Evolutionary conservation across 805 yeast species (phyloP).

Genomic region (Spathaspora passalidarum): DNA sequence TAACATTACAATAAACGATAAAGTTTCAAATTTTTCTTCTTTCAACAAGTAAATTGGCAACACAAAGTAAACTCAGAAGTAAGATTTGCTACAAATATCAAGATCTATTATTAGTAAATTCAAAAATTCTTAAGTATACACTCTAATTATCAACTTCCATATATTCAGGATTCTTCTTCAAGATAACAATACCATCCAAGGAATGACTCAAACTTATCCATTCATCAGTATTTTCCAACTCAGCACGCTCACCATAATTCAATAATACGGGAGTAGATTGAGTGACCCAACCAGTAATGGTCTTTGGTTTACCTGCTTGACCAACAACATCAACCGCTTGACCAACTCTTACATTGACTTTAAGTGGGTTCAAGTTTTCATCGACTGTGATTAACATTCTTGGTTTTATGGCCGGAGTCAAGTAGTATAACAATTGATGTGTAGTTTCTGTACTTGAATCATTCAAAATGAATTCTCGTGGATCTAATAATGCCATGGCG

Average conservation of each 20-base stretch:
- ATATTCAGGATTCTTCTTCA: constrained; percentile 86
- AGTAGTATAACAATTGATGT: constrained; percentile 79
- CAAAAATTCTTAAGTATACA: neutral
- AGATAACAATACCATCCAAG: constrained; percentile 89
- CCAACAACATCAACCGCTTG: constrained; percentile 99
- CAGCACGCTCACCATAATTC: constrained; percentile 95
- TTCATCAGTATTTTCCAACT: constrained; percentile 85
- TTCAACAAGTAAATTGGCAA: no score
- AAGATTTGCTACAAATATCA: no score
- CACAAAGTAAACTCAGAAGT: no score
- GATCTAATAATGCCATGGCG: constrained; percentile 80
- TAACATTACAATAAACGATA: no score
- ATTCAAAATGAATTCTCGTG: constrained; percentile 73
- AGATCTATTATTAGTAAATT: no score
- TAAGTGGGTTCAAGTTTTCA: constrained; percentile 84
- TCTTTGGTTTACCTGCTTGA: constrained; percentile 98
- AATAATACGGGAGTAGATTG: constrained; percentile 95
- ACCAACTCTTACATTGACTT: constrained; percentile 96
- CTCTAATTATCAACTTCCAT: constrained; percentile 50
- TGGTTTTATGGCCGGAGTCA: constrained; percentile 88
- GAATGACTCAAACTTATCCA: constrained; percentile 78
- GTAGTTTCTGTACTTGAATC: constrained; percentile 47
- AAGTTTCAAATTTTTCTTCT: no score
- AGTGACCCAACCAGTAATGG: constrained; percentile 99
- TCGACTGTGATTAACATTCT: constrained; percentile 91